Conservation (phyloP, 2,329 filamentous ascomycete genomes). For the Laburnicola sp. region DNA sequence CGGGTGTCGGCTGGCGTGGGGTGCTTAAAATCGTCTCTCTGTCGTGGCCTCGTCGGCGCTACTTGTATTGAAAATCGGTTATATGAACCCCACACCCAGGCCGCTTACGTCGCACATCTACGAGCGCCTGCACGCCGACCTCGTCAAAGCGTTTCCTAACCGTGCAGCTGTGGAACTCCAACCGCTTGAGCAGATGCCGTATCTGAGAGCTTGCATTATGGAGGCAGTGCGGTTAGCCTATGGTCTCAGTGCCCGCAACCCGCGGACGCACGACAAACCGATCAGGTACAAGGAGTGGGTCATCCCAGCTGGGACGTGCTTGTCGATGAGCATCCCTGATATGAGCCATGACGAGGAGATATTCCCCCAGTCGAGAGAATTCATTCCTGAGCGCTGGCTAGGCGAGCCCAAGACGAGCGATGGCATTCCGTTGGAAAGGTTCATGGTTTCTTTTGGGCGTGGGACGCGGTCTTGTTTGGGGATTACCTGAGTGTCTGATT, state of each 20-base stretch:
- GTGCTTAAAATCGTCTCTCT: too few relatives aligned
- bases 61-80: too few relatives aligned
- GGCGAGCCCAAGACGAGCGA: slow-evolving; percentile 29
- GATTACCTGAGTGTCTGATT: slow-evolving; percentile 33
- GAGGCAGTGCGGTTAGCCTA: slow-evolving; percentile 45
- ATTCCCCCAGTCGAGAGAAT: slow-evolving; percentile 42
- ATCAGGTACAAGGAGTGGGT: slow-evolving; percentile 33
- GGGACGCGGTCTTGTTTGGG: slow-evolving; percentile 51
- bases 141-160: slow-evolving; percentile 35
- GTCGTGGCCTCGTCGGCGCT: too few relatives aligned
- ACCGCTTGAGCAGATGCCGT: slow-evolving; percentile 31
- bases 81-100: too few relatives aligned
- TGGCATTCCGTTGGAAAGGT: slow-evolving; percentile 44
- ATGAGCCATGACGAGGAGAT: slow-evolving; percentile 42
- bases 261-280: slow-evolving; percentile 33
- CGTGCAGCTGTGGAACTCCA: slow-evolving; percentile 26
- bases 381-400: slow-evolving; percentile 50
- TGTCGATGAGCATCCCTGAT: slow-evolving; percentile 45
- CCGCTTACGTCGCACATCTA: slow-evolving; percentile 37
- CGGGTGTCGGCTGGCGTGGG: too few relatives aligned
- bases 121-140: slow-evolving; percentile 34
- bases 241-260: slow-evolving; percentile 45
- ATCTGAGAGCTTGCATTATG: slow-evolving; percentile 32
- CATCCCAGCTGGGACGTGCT: slow-evolving; percentile 40
- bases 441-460: slow-evolving; percentile 47